Evolutionary conservation across 768 basidiomycete species (phyloP), one percentile per base, ranked within the genome.

Genomic region (Candolleomyces efflorescens): DNA sequence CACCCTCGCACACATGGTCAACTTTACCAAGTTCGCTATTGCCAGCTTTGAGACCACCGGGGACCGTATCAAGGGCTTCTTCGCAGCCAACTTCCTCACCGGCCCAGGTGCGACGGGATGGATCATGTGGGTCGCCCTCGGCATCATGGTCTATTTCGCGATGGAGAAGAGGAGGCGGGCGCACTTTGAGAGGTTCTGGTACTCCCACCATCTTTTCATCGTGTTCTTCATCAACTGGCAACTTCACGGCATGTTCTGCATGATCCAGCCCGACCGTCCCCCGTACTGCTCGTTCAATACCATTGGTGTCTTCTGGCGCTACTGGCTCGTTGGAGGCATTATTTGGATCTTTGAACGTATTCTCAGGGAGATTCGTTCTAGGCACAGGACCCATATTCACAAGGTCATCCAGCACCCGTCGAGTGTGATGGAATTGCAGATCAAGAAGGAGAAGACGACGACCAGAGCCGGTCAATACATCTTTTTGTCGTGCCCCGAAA

Each of bases 321-420:
- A 92, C 76, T 94, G 94, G 93, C 77, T 94, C 53, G 77, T 90
- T 55, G 93, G 94, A 24, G 93, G 92, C 55, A 68, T 87, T 37
- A 85, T 97, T 61, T 96, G 87, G 86, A 87, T 92, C 64, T 74
- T 62, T 58, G 95, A 98, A 76, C 91, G 95, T 53, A 80, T 98
- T 65, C 80, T 97, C 32, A 92, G 96, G 65, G 96, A 98, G 77
- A 73, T 96, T 60, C 86, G 95, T 53, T 90, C 92, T 23, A 86
- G 94, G 53, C 94, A 98, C 70, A 77, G 85, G 59, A 98, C 96
- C 5, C 95, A 87, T 70, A 89, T 98, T 67, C 91, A 89, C 69
- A 95, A 94, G 76, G 92, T 95, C 71, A 89, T 97, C 69, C 91
- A 93, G 67, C 95, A 98, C 71, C 95, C 95, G 20, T 93, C 90